These are phyloP conservation scores for Pestalotiopsis sp. DNA, from an alignment of 2,329 filamentous ascomycete species.

Conservation along the genomic window DNA sequence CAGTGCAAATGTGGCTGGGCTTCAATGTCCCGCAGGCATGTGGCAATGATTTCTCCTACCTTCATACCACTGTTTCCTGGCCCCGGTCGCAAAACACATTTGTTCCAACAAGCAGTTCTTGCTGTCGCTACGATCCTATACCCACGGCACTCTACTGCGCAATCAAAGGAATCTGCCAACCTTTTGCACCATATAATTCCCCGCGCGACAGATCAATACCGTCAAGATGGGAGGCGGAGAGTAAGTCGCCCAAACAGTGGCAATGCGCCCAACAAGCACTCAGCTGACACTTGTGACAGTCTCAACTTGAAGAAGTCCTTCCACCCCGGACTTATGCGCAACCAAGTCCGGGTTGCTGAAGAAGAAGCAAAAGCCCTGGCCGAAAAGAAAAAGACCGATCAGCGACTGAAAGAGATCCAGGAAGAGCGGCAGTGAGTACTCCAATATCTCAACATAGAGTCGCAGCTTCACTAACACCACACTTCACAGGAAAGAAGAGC, in stretches of 20 bases:
- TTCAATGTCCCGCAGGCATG: background rate
- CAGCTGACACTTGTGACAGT: conserved; percentile 21
- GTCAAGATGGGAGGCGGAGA: conserved; percentile 82
- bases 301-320: conserved; percentile 95
- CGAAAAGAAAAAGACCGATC: conserved; percentile 91
- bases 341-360: conserved; percentile 87
- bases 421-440: conserved; percentile 73
- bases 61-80: background rate
- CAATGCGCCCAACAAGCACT: background rate
- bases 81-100: background rate
- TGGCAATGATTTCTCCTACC: background rate
- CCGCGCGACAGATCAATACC: background rate
- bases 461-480: background rate
- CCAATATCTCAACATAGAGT: conserved; percentile 35
- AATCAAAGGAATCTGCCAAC: background rate
- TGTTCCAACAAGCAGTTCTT: background rate
- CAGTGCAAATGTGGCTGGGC: background rate
- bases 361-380: conserved; percentile 91
- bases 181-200: too few species aligned
- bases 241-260: background rate
- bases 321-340: conserved; percentile 88
- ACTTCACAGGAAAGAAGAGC: conserved; percentile 60
- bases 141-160: too few species aligned
- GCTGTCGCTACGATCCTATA: background rate
- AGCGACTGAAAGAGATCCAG: conserved; percentile 88